phyloP scores from a whole-genome alignment of 2,329 filamentous ascomycete species.

The Huntiella savannae region DNA sequence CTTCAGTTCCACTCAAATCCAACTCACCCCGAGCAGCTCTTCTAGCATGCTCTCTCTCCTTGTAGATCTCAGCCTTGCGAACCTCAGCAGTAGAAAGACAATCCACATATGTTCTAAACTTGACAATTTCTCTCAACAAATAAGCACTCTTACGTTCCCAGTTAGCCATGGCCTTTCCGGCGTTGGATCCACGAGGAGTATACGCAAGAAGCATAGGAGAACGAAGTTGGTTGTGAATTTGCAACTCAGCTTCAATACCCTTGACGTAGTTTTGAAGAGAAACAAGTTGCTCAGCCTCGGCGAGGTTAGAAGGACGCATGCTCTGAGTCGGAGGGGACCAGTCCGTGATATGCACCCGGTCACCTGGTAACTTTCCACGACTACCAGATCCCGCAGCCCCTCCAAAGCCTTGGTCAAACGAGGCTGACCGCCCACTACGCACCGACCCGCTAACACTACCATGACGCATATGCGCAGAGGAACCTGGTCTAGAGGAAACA shows the following conservation, averaged over 20 bases:
- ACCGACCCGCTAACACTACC: constrained; percentile 21
- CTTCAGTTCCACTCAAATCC: constrained; percentile 8
- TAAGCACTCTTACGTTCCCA: constrained; percentile 96
- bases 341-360: constrained; percentile 65
- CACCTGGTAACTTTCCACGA: constrained; percentile 53
- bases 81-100: constrained; percentile 51
- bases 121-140: constrained; percentile 81
- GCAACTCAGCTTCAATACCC: constrained; percentile 68
- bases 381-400: constrained; percentile 26
- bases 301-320: constrained; percentile 62
- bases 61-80: constrained; percentile 53
- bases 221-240: constrained; percentile 73
- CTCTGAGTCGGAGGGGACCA: constrained; percentile 83
- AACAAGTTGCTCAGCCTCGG: constrained; percentile 64
- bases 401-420: constrained; percentile 36
- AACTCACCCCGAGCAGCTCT: constrained; percentile 12
- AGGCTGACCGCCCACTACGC: constrained; percentile 31
- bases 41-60: constrained; percentile 28
- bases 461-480: constrained; percentile 21
- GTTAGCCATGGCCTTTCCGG: constrained; percentile 72
- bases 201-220: constrained; percentile 79
- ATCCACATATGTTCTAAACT: constrained; percentile 91
- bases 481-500: constrained; percentile 29
- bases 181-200: constrained; percentile 65
- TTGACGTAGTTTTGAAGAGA: constrained; percentile 62